Conservation (phyloP, 1,284 basidiomycete species). For the Singerocomus inundabilis region DNA sequence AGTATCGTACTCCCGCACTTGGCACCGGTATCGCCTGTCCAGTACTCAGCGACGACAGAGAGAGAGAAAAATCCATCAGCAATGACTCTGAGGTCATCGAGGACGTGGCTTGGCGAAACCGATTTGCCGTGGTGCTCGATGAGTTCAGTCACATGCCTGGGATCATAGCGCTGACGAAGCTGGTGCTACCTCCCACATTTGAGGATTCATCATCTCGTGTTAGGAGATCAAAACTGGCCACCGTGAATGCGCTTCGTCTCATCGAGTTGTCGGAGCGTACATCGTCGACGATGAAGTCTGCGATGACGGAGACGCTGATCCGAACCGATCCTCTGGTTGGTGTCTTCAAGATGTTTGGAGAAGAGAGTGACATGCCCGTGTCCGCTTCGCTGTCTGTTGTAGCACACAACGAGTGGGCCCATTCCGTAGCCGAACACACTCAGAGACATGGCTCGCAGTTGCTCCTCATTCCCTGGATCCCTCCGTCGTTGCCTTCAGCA, state of each 20-base stretch:
- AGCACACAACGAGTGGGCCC: slow-evolving; percentile 67
- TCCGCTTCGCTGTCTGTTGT: slow-evolving; percentile 65
- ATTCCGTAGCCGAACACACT: slow-evolving; percentile 68
- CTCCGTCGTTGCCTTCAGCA: slow-evolving; percentile 24
- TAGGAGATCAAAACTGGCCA: slow-evolving; percentile 17
- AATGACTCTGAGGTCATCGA: slow-evolving; percentile 10
- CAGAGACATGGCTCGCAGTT: slow-evolving; percentile 64
- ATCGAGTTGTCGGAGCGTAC: slow-evolving; percentile 91
- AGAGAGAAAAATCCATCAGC: slow-evolving; percentile 9
- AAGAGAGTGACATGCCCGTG: slow-evolving; percentile 73
- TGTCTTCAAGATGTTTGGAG: slow-evolving; percentile 83
- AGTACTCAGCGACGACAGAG: background rate
- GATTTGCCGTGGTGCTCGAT: slow-evolving; percentile 87
- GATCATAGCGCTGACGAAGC: slow-evolving; percentile 68
- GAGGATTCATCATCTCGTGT: slow-evolving; percentile 19
- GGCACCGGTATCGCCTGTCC: background rate
- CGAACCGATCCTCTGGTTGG: slow-evolving; percentile 79
- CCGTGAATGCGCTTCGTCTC: slow-evolving; percentile 75
- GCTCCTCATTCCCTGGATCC: slow-evolving; percentile 82
- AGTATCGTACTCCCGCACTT: slow-evolving; percentile 48
- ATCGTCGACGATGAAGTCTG: slow-evolving; percentile 87
- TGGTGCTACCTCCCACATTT: slow-evolving; percentile 38
- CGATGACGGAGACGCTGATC: slow-evolving; percentile 68
- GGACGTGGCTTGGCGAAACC: slow-evolving; percentile 20
- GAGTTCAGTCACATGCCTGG: slow-evolving; percentile 84